Percentiles rank a stretch among this genome's conserved stretches.
Conservation (phyloP, 768 basidiomycete genomes). For the Strobilomyces confusus region DNA sequence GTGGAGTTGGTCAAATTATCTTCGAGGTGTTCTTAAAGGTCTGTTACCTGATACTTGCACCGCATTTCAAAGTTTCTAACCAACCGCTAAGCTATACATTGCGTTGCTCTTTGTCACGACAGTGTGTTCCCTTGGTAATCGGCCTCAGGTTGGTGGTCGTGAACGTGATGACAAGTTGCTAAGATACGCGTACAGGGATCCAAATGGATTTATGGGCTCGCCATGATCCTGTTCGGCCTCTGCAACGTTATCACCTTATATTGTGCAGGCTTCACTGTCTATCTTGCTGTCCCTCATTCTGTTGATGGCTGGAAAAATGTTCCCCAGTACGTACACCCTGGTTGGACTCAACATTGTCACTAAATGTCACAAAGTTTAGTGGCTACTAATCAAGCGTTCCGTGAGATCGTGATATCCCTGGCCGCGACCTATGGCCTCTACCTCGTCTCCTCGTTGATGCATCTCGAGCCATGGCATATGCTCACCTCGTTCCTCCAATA, state of each 20-base stretch:
- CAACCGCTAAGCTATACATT: constrained; percentile 60
- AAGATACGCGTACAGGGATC: constrained; percentile 50
- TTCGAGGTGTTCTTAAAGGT: constrained; percentile 75
- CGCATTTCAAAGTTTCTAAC: constrained; percentile 22
- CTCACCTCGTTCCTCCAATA: constrained; percentile 91
- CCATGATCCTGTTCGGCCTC: constrained; percentile 75
- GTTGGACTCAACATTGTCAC: constrained; percentile 11
- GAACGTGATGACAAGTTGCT: constrained; percentile 2
- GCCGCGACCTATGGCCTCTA: constrained; percentile 79
- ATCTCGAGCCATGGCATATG: constrained; percentile 96
- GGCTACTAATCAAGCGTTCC: constrained; percentile 61
- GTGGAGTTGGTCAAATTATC: constrained; percentile 64
- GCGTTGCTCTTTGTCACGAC: constrained; percentile 76
- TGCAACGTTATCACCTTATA: constrained; percentile 78
- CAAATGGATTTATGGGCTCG: constrained; percentile 76
- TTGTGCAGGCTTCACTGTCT: constrained; percentile 91
- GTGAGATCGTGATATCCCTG: constrained; percentile 81
- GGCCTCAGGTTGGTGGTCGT: constrained; percentile 52
- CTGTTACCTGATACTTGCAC: constrained; percentile 7
- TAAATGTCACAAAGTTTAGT: constrained; percentile 47
- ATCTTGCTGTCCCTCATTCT: constrained; percentile 74
- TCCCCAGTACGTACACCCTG: constrained; percentile 47
- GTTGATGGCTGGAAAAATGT: constrained; percentile 73
- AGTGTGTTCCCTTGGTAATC: constrained; percentile 88
- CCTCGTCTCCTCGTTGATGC: constrained; percentile 81